Conservation (phyloP, 805 yeast genomes). For the Candida multigemmis region DNA sequence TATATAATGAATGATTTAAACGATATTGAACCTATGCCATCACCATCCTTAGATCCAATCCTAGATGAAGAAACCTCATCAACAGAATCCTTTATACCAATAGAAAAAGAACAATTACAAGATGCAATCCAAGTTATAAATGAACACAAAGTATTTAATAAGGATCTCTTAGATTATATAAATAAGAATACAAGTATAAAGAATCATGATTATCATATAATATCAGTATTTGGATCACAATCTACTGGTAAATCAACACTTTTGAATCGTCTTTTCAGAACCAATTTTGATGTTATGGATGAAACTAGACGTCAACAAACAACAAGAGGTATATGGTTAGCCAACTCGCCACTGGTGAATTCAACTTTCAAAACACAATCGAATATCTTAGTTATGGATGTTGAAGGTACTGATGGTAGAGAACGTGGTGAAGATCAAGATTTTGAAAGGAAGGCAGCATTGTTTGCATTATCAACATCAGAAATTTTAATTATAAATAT, state of each 20-base stretch:
- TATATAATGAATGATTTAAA: too few species aligned
- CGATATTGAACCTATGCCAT: too few species aligned
- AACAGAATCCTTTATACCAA: constrained; percentile 31
- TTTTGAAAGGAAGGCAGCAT: constrained; percentile 92
- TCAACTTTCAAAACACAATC: constrained; percentile 7
- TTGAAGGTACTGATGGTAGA: constrained; percentile 98
- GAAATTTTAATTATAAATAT: constrained; percentile 86
- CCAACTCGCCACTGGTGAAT: constrained; percentile 24
- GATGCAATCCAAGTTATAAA: constrained; percentile 55
- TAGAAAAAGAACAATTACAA: constrained; percentile 15
- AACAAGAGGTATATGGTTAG: constrained; percentile 40
- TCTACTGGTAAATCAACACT: constrained; percentile 94
- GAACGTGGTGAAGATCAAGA: constrained; percentile 98
- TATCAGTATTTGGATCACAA: constrained; percentile 95
- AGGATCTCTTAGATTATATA: constrained; percentile 23
- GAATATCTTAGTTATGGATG: constrained; percentile 78
- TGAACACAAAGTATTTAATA: constrained; percentile 48
- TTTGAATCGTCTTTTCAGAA: constrained; percentile 76
- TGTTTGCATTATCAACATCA: constrained; percentile 87
- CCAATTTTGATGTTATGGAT: constrained; percentile 89
- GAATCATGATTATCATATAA: constrained; percentile 77
- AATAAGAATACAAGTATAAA: constrained; percentile 17
- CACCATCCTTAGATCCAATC: too few species aligned
- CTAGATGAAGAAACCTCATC: too few species aligned
- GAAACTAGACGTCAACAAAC: constrained; percentile 83